Conservation (phyloP, 2,329 filamentous ascomycete species). For the Ophidiomyces ophidiicola region DNA sequence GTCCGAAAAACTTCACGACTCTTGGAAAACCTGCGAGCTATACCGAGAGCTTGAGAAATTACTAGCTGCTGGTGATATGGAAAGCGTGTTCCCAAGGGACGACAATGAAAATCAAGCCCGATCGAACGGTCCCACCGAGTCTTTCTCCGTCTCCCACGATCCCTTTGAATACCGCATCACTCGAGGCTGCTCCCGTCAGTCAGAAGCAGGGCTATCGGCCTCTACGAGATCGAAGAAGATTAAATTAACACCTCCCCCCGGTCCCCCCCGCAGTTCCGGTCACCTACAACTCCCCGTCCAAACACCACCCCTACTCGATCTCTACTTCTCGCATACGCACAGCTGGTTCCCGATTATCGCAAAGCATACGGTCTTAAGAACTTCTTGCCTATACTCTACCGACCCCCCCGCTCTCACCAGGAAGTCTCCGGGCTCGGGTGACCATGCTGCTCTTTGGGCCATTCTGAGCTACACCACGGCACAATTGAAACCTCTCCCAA, state of each 20-base stretch:
- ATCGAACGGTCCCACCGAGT: not conserved
- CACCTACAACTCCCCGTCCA: constrained; percentile 36
- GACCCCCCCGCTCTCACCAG: constrained; percentile 26
- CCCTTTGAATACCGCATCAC: constrained; percentile 5
- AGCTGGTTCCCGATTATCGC: constrained; percentile 49
- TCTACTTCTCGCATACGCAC: constrained; percentile 47
- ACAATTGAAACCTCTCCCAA: constrained; percentile 19
- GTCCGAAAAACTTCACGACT: constrained; percentile 33
- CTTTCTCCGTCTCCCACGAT: not conserved
- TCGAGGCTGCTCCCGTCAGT: not conserved
- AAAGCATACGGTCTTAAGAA: constrained; percentile 44
- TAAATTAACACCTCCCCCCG: not conserved
- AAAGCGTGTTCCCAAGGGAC: constrained; percentile 22
- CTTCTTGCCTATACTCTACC: constrained; percentile 44
- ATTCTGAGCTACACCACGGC: constrained; percentile 33
- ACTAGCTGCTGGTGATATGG: constrained; percentile 25
- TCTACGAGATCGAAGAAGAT: constrained; percentile 1
- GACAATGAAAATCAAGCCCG: constrained; percentile 17
- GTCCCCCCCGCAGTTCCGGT: not conserved
- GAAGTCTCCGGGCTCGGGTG: constrained; percentile 26
- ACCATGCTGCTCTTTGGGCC: constrained; percentile 35
- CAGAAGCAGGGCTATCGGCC: not conserved
- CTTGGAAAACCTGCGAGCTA: constrained; percentile 34
- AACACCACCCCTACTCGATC: constrained; percentile 42
- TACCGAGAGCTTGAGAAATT: constrained; percentile 32